Percentiles rank a stretch among this genome's conserved stretches.
Conservation (phyloP, 257 asterid species). For the Lantana camara region DNA sequence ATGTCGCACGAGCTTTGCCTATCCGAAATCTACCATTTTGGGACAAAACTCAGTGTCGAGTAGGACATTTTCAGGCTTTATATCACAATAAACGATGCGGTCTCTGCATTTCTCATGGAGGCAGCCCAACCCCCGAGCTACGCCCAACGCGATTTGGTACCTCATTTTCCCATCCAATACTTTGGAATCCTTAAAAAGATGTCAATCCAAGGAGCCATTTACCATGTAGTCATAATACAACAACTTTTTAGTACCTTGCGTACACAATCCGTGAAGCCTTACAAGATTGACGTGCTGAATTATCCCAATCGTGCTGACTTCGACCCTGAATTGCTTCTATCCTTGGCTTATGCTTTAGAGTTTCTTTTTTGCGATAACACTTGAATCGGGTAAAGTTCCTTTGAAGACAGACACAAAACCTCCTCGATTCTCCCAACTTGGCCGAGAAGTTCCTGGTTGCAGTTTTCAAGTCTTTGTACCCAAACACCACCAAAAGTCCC, state of each 20-base stretch:
- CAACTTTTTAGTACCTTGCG: no score
- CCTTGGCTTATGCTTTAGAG: slow-evolving; percentile 35
- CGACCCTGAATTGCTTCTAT: slow-evolving; percentile 27
- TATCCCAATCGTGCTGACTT: slow-evolving; percentile 28
- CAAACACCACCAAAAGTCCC: slow-evolving; percentile 6
- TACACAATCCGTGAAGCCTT: no score
- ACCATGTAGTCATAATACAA: slow-evolving; percentile 10
- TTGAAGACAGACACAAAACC: slow-evolving; percentile 38
- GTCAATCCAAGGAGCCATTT: slow-evolving; percentile 30
- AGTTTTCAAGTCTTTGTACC: slow-evolving; percentile 2
- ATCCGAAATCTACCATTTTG: no score
- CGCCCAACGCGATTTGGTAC: slow-evolving; percentile 32
- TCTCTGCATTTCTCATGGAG: no score
- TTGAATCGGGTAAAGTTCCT: slow-evolving; percentile 18
- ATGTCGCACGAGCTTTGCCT: no score
- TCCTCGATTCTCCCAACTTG: slow-evolving; percentile 33
- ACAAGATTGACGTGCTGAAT: slow-evolving; percentile 10
- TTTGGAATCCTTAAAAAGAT: slow-evolving; percentile 20
- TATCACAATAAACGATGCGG: no score
- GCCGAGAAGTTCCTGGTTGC: slow-evolving; percentile 28
- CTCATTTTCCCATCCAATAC: slow-evolving; percentile 25
- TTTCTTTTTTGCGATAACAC: slow-evolving; percentile 16
- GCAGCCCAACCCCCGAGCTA: no score
- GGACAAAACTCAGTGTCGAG: no score
- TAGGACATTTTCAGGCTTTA: no score